These are phyloP conservation scores for Boletus vermiculosoides DNA, from an alignment of 768 basidiomycete species.

Conservation along the genomic window DNA sequence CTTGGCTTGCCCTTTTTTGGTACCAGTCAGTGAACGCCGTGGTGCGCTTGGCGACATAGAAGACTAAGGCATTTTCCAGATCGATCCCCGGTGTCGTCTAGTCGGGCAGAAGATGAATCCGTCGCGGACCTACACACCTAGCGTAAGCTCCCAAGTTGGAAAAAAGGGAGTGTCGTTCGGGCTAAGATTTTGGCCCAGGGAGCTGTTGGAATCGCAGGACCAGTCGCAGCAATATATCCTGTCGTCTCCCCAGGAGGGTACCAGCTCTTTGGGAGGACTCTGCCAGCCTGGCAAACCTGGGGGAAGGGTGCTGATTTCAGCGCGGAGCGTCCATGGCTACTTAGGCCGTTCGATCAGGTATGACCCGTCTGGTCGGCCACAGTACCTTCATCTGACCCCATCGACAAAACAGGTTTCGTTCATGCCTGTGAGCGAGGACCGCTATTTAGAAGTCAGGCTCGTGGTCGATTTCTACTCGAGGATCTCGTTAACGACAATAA, in stretches of 20 bases:
- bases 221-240: slow-evolving; percentile 64
- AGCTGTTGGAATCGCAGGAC: slow-evolving; percentile 68
- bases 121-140: slow-evolving; percentile 62
- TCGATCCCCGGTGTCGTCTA: slow-evolving; percentile 57
- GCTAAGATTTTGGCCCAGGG: slow-evolving; percentile 38
- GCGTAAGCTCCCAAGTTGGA: slow-evolving; percentile 34
- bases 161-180: not conserved
- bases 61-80: slow-evolving; percentile 29
- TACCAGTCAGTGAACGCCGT: slow-evolving; percentile 43
- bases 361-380: not conserved
- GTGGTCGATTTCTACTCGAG: not conserved
- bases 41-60: not conserved
- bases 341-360: slow-evolving; percentile 63
- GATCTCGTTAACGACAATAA: not conserved
- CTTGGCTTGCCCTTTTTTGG: slow-evolving; percentile 59
- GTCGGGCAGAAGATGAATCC: slow-evolving; percentile 77
- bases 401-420: slow-evolving; percentile 45
- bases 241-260: slow-evolving; percentile 66
- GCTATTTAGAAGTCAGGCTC: slow-evolving; percentile 45
- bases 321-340: slow-evolving; percentile 54
- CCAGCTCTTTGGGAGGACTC: slow-evolving; percentile 59
- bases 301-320: slow-evolving; percentile 48
- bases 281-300: slow-evolving; percentile 68
- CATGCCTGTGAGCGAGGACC: slow-evolving; percentile 44
- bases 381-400: not conserved